phyloP scores from a whole-genome alignment of 495 filamentous ascomycete genomes.

The Daldinia caldariorum region DNA sequence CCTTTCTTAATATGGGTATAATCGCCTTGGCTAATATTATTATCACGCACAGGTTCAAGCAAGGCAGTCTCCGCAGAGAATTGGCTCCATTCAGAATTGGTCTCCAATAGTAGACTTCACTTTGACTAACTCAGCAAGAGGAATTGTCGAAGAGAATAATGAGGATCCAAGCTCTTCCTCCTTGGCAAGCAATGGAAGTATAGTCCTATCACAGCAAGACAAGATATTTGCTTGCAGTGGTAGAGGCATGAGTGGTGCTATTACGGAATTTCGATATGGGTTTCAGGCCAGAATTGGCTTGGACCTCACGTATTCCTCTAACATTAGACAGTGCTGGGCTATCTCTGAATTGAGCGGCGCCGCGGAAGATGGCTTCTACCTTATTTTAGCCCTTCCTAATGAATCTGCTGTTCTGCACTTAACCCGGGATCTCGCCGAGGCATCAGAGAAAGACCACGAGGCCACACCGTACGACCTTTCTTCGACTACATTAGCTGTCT shows the following conservation, averaged over 20 bases:
- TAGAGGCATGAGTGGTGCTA: constrained; percentile 65
- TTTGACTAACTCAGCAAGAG: constrained; percentile 52
- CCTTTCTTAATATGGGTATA: constrained; percentile 1
- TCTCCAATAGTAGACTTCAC: constrained; percentile 79
- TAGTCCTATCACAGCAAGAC: constrained; percentile 49
- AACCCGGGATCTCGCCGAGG: constrained; percentile 51
- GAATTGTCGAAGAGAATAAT: constrained; percentile 15
- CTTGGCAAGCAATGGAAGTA: constrained; percentile 16
- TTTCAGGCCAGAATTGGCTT: constrained; percentile 72
- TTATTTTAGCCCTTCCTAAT: constrained; percentile 64
- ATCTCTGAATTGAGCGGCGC: constrained; percentile 43
- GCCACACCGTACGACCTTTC: constrained; percentile 58
- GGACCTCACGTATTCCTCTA: constrained; percentile 57
- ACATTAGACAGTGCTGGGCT: constrained; percentile 58
- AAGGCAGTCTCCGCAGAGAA: constrained; percentile 57
- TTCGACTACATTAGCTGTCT: constrained; percentile 65
- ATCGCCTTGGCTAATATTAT: constrained; percentile 30
- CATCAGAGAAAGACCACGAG: constrained; percentile 50
- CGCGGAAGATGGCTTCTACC: constrained; percentile 43
- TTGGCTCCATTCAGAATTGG: constrained; percentile 75
- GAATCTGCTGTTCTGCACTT: constrained; percentile 52
- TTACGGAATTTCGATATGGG: constrained; percentile 77
- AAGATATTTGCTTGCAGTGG: constrained; percentile 69
- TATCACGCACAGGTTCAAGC: constrained; percentile 46
- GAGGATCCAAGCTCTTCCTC: constrained; percentile 13